Evolutionary conservation across 2,329 filamentous ascomycete genomes (phyloP), one percentile per base, ranked within the genome.

Genomic region (Leptographium flavum): DNA sequence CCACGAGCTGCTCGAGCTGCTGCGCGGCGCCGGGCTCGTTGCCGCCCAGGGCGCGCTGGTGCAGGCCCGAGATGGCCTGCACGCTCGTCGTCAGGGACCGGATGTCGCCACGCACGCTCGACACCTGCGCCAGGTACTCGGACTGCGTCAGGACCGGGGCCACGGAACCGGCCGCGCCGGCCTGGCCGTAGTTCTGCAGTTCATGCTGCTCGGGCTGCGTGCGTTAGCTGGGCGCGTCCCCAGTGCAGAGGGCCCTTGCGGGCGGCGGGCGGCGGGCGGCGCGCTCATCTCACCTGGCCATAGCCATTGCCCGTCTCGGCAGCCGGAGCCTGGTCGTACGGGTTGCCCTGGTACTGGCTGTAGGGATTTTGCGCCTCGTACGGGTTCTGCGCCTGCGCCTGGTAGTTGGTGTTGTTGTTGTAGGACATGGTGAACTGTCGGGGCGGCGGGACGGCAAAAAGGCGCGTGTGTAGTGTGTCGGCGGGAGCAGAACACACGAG

Each of bases 11-110:
- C 61, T 88, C 79, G 22, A 86, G 70, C 61, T 78, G 73, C 41
- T 69, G 63, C 43, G 65, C 66, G 42, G 72, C 69, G 32, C 56
- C 59, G 37, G 65, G 63, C 59, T 86, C 81, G 47, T 79, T 71
- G 49, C 79, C 79, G 52, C 74, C 71, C 25, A 88, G 71, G 22
- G 80, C 72, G 57, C 79, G 79, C 67, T 86, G 80, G 63, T 88
- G 83, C 45, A 84, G 68, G 46, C 71, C 71, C 38, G 73, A 74
- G 53, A 88, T 83, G 55, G 76, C 66, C 54, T 77, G 70, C 56
- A 88, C 76, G 56, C 81, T 76, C 38, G 64, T 67, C n/a, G 74
- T 76, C 46, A 88, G 71, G 39, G 70, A 70, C 49, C 73, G 69
- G 59, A 88, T 84, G 54, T 84, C 73, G 54, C 71, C 68, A 62